Percentiles rank a stretch among this genome's conserved stretches.
Conservation (phyloP, 2,329 filamentous ascomycete species). For the Colletotrichum truncatum region DNA sequence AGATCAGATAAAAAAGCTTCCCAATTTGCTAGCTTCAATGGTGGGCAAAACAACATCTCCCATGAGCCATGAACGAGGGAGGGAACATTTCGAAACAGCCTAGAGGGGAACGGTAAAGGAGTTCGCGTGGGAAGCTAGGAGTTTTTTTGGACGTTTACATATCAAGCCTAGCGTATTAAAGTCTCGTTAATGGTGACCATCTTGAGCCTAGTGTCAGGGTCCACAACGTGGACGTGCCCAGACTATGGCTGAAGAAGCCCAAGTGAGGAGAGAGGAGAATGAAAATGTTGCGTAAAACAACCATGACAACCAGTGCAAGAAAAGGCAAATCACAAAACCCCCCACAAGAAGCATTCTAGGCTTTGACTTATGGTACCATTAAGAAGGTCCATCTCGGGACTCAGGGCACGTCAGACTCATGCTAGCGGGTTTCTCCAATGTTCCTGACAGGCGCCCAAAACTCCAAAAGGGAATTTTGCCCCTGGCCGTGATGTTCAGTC, state of each 20-base stretch:
- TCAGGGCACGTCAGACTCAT: background rate
- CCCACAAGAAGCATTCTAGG: background rate
- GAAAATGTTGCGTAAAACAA: background rate
- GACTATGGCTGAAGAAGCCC: background rate
- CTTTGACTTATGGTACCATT: background rate
- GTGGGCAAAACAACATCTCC: background rate
- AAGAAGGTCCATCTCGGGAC: background rate
- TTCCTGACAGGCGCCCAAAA: background rate
- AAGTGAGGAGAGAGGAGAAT: background rate
- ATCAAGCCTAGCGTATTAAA: background rate
- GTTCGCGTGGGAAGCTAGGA: background rate
- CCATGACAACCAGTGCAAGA: background rate
- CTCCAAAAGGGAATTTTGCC: background rate
- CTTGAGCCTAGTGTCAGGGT: slow-evolving; percentile 2
- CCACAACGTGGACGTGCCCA: background rate
- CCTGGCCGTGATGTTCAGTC: background rate
- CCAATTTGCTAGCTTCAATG: background rate
- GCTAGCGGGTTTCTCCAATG: background rate
- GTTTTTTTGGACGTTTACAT: background rate
- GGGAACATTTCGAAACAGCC: slow-evolving; percentile 1
- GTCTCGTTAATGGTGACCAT: slow-evolving; percentile 2
- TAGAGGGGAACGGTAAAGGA: background rate
- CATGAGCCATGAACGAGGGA: background rate
- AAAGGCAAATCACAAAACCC: background rate
- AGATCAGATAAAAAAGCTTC: background rate